Evolutionary conservation across 1,139 yeast genomes (phyloP), one percentile per base, ranked within the genome.

Genomic region (Waltiozyma sp.): DNA sequence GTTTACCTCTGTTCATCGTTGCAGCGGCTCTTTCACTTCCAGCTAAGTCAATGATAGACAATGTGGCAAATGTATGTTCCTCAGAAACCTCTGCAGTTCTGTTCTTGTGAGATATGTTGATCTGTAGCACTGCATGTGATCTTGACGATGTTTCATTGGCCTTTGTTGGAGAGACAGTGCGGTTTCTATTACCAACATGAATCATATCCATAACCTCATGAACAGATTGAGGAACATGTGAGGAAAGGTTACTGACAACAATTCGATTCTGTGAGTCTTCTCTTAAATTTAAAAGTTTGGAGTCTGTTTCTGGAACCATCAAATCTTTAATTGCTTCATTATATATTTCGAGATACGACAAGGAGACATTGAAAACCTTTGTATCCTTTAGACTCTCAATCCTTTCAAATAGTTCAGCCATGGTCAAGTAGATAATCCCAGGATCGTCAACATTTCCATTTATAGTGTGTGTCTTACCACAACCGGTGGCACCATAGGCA

Each of bases 401-500:
- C 46, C 70, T 67, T 19, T 66, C 65, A 58, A 81, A 88, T 34
- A 89, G 65, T 49, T 85, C 95, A 50, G 75, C 69, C 82, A 86
- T 80, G 0, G 96, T 81, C 43, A 80, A 64, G 52, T 81, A 85
- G 1, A 87, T 81, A 19, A 89, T 75, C 0, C 96, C 97, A 0
- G 96, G 96, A 34, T 74, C 66, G 1, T 72, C 72, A 0, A 79
- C 71, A 0, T 79, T 74, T 0, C 97, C 96, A 61, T 81, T 75
- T 37, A 89, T 85, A 0, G 97, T 89, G 58, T 83, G 88, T 0
- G 97, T 88, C 59, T 89, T 89, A n/a, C 98, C 98, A 61, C 97
- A 91, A 0, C 98, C 98, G 0, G 98, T 88, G 24, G 96, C 96
- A 2, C 98, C 98, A 59, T 91, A 91, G 1, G 98, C 97, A 66